Conservation (phyloP, 1,284 basidiomycete species). For the Fomitopsis betulina region DNA sequence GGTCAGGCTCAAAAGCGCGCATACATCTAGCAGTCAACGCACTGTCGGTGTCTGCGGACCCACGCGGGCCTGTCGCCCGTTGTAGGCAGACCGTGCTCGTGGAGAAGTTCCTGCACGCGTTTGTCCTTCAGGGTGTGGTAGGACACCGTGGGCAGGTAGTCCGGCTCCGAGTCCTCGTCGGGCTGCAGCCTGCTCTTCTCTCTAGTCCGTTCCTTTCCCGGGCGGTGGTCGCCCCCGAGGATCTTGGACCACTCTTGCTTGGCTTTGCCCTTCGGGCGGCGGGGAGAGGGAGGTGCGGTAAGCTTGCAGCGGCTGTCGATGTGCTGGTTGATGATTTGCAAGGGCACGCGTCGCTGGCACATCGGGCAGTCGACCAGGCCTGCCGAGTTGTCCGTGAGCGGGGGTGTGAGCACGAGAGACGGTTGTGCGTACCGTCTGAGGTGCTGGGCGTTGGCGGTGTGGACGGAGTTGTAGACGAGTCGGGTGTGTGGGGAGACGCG, state of each 20-base stretch:
- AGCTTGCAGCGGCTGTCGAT: conserved; percentile 48
- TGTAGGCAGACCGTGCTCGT: conserved; percentile 44
- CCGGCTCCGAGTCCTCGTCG: conserved; percentile 28
- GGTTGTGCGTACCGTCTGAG: background rate
- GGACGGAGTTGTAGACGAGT: background rate
- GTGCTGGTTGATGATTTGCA: conserved; percentile 50
- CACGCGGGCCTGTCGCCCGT: conserved; percentile 48
- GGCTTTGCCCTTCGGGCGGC: conserved; percentile 22
- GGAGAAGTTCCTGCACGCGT: conserved; percentile 54
- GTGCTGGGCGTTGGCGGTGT: background rate
- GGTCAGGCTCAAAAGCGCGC: background rate
- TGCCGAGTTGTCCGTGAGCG: background rate
- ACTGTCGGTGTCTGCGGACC: conserved; percentile 60
- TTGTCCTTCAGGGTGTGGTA: conserved; percentile 63
- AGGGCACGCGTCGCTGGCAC: conserved; percentile 42
- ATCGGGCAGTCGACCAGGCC: conserved; percentile 49
- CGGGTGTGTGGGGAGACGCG: background rate
- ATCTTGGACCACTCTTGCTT: conserved; percentile 48
- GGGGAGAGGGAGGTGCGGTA: conserved; percentile 14
- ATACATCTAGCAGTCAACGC: conserved; percentile 12
- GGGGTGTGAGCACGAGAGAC: too few relatives aligned
- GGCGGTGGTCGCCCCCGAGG: conserved; percentile 29
- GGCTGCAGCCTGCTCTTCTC: conserved; percentile 35
- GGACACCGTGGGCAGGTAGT: conserved; percentile 59
- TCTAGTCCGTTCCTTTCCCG: conserved; percentile 2